Base-by-base conservation (phyloP, 139 green algal genomes). In the Limnomonas spitsbergensis region DNA sequence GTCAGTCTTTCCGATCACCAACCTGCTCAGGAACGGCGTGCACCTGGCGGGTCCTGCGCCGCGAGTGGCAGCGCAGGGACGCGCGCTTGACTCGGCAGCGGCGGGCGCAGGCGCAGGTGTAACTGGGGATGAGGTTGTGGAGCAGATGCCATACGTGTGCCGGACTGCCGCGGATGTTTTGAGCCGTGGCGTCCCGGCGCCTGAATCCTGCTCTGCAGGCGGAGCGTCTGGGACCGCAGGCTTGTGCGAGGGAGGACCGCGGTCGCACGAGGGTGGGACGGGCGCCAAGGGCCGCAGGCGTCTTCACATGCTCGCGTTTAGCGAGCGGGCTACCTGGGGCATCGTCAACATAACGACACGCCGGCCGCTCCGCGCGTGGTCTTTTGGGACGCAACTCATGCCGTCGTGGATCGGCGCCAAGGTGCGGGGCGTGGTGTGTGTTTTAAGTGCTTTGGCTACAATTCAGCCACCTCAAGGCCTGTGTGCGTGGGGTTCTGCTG, bases 291-390 rank as follows among this genome's bases (percentile, higher is more conserved):
- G 7, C 9, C 61, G 29, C 27, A 78, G 24, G 24, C 72, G 40
- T 38, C 34, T 71, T 32, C 32, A 79, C 52, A 52, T 71, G 32
- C 52, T 35, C 2, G 36, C 70, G 35, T 79, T 69, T 31, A 69
- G 27, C 7, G 73, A 79, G 73, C 34, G 34, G 52, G 39, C 73
- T 34, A 38, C n/a, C 20, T 79, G 73, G 73, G 73, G 73, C 73
- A 70, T 79, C 53, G 6, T 79, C 9, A 79, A 79, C 53, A 70
- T 79, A 7, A 79, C 73, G 20, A 47, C 31, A 4, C 47, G 20
- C 20, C 14, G 26, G 61, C 52, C 14, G 24, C 29, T 79, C 3
- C 1, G 31, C 2, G 73, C 34, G 2, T 79, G 73, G 73, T 70
- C 42, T 35, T 79, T 79, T 36, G 53, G 36, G 32, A 32, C 2